Base-by-base conservation (phyloP, 352 stramenopile genomes). In the Hyaloperonospora arabidopsidis region DNA sequence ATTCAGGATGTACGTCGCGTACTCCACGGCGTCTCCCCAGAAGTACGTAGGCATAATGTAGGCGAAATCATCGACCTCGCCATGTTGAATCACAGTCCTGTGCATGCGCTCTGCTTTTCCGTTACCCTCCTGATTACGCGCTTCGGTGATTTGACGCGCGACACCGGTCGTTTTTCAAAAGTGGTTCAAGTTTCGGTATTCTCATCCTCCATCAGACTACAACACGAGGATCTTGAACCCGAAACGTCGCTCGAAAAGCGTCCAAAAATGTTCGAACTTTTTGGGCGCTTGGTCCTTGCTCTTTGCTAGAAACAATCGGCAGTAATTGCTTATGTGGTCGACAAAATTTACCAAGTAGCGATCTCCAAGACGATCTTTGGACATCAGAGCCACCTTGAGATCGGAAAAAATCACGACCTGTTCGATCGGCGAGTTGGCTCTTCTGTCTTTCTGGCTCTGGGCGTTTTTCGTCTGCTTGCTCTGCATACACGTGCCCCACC, bases 81-180 rank as follows among this genome's bases (percentile, higher is more conserved):
- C 49, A 76, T 61, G 55, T 76, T 69, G n/a, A 23, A 68, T 44
- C 0, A 76, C 50, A 0, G 59, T 70, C 3, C 60, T 22, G 21
- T 76, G 63, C 56, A 76, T 70, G 6, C 54, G 39, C 22, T 68
- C 56, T 0, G 62, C 62, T 35, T 75, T 72, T 0, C 59, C 63
- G 38, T 76, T 76, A 0, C 23, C 23, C 1, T 59, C 56, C 18
- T 61, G 12, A 18, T 41, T 41, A 11, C n/a, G 35, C 0, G 59
- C 56, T 13, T 72, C 67, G 0, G 45, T 55, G 0, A 40, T 19
- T 39, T 75, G 63, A 0, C 63, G 19, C 0, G 32, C 49, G 7
- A 76, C 53, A 2, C 63, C 67, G 0, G 19, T 58, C 14, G 18
- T 0, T 1, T 45, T 12, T 21, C 67, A 70, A 23, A 72, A 65